These are phyloP conservation scores for Neckera pumila DNA, from an alignment of 225 moss, liverwort and hornwort genomes.

Conservation along the genomic window DNA sequence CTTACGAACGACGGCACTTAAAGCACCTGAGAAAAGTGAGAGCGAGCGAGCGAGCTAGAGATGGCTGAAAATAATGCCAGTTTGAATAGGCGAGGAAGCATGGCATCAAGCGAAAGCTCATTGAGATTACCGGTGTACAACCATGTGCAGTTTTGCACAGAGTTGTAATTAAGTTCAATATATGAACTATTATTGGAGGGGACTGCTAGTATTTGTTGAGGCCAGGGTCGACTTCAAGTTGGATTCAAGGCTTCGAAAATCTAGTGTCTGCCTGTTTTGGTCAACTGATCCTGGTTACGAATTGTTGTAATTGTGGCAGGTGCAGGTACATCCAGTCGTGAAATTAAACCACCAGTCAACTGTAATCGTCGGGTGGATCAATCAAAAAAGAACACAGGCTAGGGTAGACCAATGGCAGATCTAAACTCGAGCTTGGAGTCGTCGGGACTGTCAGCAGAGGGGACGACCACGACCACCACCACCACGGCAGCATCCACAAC, in stretches of 20 bases:
- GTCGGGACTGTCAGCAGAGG: slow-evolving; percentile 11
- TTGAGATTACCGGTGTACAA: neutral
- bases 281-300: neutral
- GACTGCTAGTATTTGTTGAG: neutral
- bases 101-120: neutral
- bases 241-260: neutral
- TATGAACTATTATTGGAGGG: neutral
- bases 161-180: neutral
- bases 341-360: neutral
- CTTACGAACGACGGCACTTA: neutral
- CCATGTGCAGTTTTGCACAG: neutral
- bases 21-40: neutral
- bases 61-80: neutral
- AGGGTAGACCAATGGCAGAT: slow-evolving; percentile 8
- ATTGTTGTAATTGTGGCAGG: neutral
- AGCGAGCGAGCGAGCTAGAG: neutral
- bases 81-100: neutral
- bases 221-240: neutral
- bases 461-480: neutral
- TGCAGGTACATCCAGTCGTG: neutral
- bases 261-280: neutral
- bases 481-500: neutral
- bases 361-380: neutral
- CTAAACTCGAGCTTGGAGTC: slow-evolving; percentile 16
- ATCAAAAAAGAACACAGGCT: neutral